phyloP scores from a whole-genome alignment of 371 early-diverging fungal species.

The Actinomortierella wolfii region DNA sequence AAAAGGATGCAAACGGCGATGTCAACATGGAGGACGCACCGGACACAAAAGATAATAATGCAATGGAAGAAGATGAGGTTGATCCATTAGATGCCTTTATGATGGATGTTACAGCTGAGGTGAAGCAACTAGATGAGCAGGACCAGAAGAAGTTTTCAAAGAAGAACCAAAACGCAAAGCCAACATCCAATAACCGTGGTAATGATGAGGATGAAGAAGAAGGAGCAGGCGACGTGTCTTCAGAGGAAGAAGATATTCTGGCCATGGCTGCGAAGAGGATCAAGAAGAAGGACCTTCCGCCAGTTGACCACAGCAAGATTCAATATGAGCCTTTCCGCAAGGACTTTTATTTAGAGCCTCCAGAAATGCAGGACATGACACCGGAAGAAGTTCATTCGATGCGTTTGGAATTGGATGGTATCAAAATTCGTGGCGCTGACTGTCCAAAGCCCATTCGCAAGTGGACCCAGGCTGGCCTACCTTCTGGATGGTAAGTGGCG shows the following conservation, averaged over 20 bases:
- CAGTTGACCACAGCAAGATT: slow-evolving; percentile 87
- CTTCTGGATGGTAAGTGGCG: slow-evolving; percentile 55
- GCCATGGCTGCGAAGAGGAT: slow-evolving; percentile 81
- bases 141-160: slow-evolving; percentile 51
- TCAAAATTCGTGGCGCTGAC: slow-evolving; percentile 87
- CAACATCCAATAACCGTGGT: slow-evolving; percentile 19
- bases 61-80: slow-evolving; percentile 49
- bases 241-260: slow-evolving; percentile 73
- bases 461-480: slow-evolving; percentile 97
- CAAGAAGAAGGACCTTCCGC: slow-evolving; percentile 91
- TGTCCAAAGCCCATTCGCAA: slow-evolving; percentile 94
- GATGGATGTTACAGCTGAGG: slow-evolving; percentile 80
- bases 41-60: slow-evolving; percentile 16
- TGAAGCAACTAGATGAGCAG: slow-evolving; percentile 70
- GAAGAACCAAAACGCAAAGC: slow-evolving; percentile 39
- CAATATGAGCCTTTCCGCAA: slow-evolving; percentile 92
- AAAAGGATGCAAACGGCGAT: slow-evolving; percentile 49
- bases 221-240: slow-evolving; percentile 46
- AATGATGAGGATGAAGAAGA: slow-evolving; percentile 62
- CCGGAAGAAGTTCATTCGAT: slow-evolving; percentile 83
- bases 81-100: slow-evolving; percentile 89
- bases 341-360: slow-evolving; percentile 96
- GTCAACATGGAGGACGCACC: slow-evolving; percentile 20
- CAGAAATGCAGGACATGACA: slow-evolving; percentile 84
- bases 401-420: slow-evolving; percentile 89